Base-by-base conservation (phyloP, 2,329 filamentous ascomycete genomes). In the Macrophomina tecta region DNA sequence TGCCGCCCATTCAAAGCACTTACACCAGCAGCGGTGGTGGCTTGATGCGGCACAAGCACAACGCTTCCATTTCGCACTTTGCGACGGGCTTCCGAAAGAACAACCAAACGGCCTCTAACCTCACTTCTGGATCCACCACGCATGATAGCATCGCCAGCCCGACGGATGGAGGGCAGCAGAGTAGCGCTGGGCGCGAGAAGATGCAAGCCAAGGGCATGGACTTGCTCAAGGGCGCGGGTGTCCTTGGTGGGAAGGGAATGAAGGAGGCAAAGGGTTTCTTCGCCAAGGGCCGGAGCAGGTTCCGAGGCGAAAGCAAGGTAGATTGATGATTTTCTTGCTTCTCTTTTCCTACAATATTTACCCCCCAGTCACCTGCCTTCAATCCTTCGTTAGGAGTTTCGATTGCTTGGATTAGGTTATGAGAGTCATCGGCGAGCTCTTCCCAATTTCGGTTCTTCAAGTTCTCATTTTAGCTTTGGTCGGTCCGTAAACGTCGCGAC, bases 221-320 rank as follows among this genome's bases (percentile, higher is more conserved):
- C 73, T 82, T 97, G 34, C 85, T 97, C 75, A 91, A 95, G 70
- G 90, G 90, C 28, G 94, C 94, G 65, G 93, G 92, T 64, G 81
- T 88, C 18, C 82, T 90, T 67, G 86, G 89, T 68, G 88, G 88
- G 30, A 90, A 90, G 74, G 89, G 88, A 38, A 86, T 87, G 69
- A 93, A 92, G 76, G 92, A 93, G 67, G 93, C 94, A 58, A 97
- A 97, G 82, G 94, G 94, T 63, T 80, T 97, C 70, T 90, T 97
- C 78, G 93, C 91, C 71, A 97, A 97, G 82, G 92, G 94, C 72
- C 94, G 91, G 81, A 94, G 87, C 81, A 94, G 92, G 79, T 89
- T 97, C 74, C 83, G 86, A 76, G 87, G 86, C 70, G 79, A 80
- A 75, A 92, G 95, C 80, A 96, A 96, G 92, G 91, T 94, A 91